Conservation (phyloP, 148 eudicot genomes). For the Polygonum maritimum region DNA sequence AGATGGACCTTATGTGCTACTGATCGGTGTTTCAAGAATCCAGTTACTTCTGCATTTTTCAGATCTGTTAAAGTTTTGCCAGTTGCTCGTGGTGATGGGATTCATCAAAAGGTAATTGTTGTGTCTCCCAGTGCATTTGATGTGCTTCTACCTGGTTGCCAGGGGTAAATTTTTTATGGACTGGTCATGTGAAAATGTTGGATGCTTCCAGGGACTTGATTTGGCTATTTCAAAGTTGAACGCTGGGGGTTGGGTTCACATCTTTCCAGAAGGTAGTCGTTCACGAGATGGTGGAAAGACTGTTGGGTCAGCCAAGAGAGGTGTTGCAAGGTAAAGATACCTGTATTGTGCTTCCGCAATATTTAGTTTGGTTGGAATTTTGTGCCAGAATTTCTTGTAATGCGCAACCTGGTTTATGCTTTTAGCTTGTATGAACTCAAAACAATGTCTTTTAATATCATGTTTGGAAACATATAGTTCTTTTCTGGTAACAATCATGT, state of each 20-base stretch:
- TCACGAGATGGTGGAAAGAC: slow-evolving; percentile 93
- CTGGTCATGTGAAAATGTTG: not conserved
- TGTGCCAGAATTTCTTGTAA: not conserved
- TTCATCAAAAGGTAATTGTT: slow-evolving; percentile 72
- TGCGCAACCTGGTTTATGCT: not conserved
- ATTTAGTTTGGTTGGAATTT: not conserved
- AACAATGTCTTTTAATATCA: not conserved
- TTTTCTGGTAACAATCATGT: not conserved
- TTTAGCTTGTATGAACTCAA: not conserved
- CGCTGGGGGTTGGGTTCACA: slow-evolving; percentile 90
- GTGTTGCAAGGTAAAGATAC: slow-evolving; percentile 61
- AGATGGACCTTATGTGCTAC: slow-evolving; percentile 96
- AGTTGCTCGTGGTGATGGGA: slow-evolving; percentile 87
- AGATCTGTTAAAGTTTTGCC: slow-evolving; percentile 79
- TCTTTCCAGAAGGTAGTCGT: slow-evolving; percentile 95
- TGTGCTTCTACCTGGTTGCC: not conserved
- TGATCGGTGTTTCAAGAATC: slow-evolving; percentile 81
- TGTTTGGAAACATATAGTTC: not conserved
- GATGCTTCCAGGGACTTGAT: slow-evolving; percentile 69
- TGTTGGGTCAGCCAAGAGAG: slow-evolving; percentile 66
- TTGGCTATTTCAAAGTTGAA: slow-evolving; percentile 80
- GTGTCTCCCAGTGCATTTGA: not conserved
- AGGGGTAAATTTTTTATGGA: not conserved
- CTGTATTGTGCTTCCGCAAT: not conserved
- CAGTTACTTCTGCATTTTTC: slow-evolving; percentile 84